Conservation (phyloP, 2,329 filamentous ascomycete species). For the Chaetomium sp. region DNA sequence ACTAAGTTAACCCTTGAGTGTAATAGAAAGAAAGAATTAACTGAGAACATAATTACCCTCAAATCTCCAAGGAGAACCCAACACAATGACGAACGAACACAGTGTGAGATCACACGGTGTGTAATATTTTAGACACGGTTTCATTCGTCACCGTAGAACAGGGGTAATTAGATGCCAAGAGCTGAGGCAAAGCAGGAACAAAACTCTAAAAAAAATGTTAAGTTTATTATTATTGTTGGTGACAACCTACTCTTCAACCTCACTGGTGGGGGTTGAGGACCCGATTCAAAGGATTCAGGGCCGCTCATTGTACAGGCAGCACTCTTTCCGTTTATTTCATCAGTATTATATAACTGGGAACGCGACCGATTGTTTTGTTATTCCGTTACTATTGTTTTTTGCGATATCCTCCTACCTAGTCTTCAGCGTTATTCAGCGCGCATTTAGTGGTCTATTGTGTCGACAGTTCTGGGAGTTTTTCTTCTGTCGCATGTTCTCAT, state of each 20-base stretch:
- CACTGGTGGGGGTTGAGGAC: conserved; percentile 14
- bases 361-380: not conserved
- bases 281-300: not conserved
- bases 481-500: not conserved
- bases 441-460: not conserved
- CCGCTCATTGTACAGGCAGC: not conserved
- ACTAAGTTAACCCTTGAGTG: too few species aligned
- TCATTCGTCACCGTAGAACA: not conserved
- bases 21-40: too few species aligned
- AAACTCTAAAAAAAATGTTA: conserved; percentile 13
- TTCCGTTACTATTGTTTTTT: not conserved
- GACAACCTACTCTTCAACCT: conserved; percentile 10
- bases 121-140: not conserved
- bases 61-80: too few species aligned
- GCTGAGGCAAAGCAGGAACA: conserved; percentile 5
- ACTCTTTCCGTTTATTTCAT: not conserved
- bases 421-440: not conserved
- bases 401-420: not conserved
- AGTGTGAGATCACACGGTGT: not conserved
- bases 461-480: not conserved
- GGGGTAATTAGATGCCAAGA: conserved; percentile 4
- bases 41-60: too few species aligned
- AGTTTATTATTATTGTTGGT: not conserved
- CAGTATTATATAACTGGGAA: not conserved
- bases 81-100: not conserved